Conservation (phyloP, 1,139 yeast species). For the Hemisphaericaspora lyxosophila region DNA sequence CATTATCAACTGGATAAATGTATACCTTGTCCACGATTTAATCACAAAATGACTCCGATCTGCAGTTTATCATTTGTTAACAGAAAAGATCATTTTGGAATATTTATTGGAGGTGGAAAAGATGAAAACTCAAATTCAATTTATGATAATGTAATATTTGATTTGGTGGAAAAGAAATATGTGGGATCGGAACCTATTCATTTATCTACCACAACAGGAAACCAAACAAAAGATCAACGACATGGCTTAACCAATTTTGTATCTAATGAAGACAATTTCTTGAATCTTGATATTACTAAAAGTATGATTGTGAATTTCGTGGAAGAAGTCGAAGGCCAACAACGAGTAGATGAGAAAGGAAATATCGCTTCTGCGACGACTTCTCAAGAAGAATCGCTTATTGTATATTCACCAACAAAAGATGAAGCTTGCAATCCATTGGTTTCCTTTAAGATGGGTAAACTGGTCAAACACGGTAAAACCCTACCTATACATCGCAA, state of each 20-base stretch:
- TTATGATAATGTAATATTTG: conserved; percentile 50
- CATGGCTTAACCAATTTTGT: conserved; percentile 17
- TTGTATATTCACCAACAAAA: conserved; percentile 37
- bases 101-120: conserved; percentile 63
- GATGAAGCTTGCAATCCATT: conserved; percentile 31
- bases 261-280: conserved; percentile 19
- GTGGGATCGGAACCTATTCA: conserved; percentile 33
- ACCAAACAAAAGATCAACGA: conserved; percentile 10
- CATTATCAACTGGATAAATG: conserved; percentile 25
- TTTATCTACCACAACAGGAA: conserved; percentile 22
- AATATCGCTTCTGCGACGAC: conserved; percentile 6
- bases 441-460: conserved; percentile 37
- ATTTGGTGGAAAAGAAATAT: conserved; percentile 49
- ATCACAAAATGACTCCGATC: conserved; percentile 51
- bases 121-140: conserved; percentile 42
- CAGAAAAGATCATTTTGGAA: conserved; percentile 50
- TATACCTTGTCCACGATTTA: conserved; percentile 46
- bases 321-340: conserved; percentile 25
- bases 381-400: conserved; percentile 31
- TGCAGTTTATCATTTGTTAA: conserved; percentile 42
- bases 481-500: conserved; percentile 28
- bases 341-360: conserved; percentile 1
- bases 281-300: conserved; percentile 33
- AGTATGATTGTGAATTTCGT: conserved; percentile 35
- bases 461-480: conserved; percentile 33